phyloP scores from a whole-genome alignment of 306 rosid genomes.

The Acacia acuminata region DNA sequence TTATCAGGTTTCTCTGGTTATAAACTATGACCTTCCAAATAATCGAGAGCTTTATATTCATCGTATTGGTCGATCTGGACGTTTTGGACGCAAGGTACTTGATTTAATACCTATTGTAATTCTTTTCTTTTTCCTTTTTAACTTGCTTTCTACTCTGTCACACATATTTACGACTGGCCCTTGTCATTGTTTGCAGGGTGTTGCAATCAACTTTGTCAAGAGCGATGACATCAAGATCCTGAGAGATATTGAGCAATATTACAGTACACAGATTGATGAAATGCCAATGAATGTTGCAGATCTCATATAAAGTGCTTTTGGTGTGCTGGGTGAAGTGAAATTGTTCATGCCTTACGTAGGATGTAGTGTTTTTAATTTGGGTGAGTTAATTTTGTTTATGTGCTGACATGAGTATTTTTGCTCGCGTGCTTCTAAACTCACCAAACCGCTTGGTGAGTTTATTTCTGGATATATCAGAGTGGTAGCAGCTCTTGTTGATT shows the following conservation, averaged over 20 bases:
- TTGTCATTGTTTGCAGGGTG: constrained; percentile 69
- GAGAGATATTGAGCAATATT: constrained; percentile 94
- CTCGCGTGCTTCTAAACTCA: constrained; percentile 11
- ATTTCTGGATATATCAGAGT: constrained; percentile 12
- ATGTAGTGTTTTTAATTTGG: constrained; percentile 29
- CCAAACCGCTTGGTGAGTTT: constrained; percentile 16
- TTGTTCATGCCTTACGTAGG: constrained; percentile 27
- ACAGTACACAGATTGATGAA: constrained; percentile 98
- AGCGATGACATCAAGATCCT: constrained; percentile 93
- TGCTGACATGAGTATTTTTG: neutral
- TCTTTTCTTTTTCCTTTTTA: neutral
- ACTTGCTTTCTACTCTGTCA: neutral
- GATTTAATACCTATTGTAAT: neutral
- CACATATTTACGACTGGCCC: neutral
- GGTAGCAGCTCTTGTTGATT: constrained; percentile 1
- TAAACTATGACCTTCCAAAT: constrained; percentile 96
- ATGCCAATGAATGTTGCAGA: constrained; percentile 99
- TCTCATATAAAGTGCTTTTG: constrained; percentile 55
- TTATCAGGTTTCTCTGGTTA: constrained; percentile 85
- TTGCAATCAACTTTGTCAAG: constrained; percentile 95
- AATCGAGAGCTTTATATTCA: constrained; percentile 98
- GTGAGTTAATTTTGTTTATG: neutral
- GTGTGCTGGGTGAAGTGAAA: constrained; percentile 39
- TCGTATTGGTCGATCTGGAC: constrained; percentile 98
- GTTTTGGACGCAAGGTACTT: constrained; percentile 96